Conservation (phyloP, 805 yeast species). For the Kluyveromyces wickerhamii region DNA sequence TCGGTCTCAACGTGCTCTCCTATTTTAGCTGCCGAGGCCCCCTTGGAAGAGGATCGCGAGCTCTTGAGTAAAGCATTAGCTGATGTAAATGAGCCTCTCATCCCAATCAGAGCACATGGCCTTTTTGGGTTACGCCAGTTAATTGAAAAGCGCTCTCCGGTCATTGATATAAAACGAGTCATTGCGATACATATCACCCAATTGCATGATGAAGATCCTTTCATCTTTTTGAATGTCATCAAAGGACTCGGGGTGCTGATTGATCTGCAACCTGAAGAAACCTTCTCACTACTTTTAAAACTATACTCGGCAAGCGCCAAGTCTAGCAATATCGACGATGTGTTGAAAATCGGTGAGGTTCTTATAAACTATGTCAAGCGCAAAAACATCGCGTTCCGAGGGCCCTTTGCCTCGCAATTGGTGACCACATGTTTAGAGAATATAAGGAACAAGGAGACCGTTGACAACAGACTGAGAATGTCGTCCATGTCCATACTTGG, state of each 20-base stretch:
- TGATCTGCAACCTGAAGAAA: slow-evolving; percentile 33
- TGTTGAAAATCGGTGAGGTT: slow-evolving; percentile 80
- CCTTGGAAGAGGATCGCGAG: slow-evolving; percentile 32
- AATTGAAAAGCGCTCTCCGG: slow-evolving; percentile 41
- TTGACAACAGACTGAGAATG: slow-evolving; percentile 63
- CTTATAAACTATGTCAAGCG: slow-evolving; percentile 48
- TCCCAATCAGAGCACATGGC: slow-evolving; percentile 86
- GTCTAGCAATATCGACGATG: slow-evolving; percentile 45
- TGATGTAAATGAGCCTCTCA: slow-evolving; percentile 65
- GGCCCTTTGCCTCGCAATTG: slow-evolving; percentile 36
- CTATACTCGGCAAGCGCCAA: slow-evolving; percentile 32
- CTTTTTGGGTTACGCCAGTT: slow-evolving; percentile 54
- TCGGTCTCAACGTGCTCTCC: no score
- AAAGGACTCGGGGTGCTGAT: slow-evolving; percentile 63
- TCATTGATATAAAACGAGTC: slow-evolving; percentile 45
- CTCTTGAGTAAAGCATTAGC: slow-evolving; percentile 52
- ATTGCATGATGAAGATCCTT: slow-evolving; percentile 75
- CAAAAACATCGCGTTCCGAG: slow-evolving; percentile 41
- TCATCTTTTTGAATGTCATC: slow-evolving; percentile 74
- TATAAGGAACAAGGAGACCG: slow-evolving; percentile 28
- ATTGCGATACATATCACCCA: slow-evolving; percentile 55
- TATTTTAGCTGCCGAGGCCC: no score
- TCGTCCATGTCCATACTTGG: slow-evolving; percentile 88
- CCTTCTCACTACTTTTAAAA: slow-evolving; percentile 32
- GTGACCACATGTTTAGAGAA: slow-evolving; percentile 37